These are phyloP conservation scores for Fusarium pseudoanthophilum DNA, from an alignment of 2,329 filamentous ascomycete species.

Conservation along the genomic window DNA sequence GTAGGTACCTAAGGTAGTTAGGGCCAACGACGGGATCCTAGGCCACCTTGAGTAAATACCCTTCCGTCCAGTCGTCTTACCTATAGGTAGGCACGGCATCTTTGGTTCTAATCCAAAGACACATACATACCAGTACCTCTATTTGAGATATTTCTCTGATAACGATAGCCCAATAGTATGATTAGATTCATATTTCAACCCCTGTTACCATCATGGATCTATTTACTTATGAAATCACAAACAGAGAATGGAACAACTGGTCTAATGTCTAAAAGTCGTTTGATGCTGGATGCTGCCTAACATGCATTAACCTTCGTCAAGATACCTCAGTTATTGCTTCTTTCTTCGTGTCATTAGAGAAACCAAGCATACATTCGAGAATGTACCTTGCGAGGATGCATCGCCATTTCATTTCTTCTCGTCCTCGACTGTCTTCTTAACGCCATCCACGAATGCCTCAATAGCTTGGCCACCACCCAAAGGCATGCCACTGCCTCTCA, in stretches of 20 bases:
- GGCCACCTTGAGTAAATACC: not conserved
- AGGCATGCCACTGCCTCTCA: constrained; percentile 81
- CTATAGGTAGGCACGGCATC: not conserved
- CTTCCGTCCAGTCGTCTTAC: not conserved
- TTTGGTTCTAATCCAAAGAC: not conserved
- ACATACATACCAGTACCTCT: not conserved
- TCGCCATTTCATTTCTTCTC: constrained; percentile 46
- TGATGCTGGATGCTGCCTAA: constrained; percentile 14
- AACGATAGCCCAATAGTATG: not conserved
- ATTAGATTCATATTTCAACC: not conserved
- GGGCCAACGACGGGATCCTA: constrained; percentile 3
- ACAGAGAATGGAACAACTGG: not conserved
- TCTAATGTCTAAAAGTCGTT: not conserved
- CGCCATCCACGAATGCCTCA: constrained; percentile 89
- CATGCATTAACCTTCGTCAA: constrained; percentile 18
- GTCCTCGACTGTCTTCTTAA: constrained; percentile 81
- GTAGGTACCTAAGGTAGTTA: no score
- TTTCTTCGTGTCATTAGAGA: not conserved
- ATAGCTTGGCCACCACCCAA: constrained; percentile 89
- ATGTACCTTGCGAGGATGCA: not conserved
- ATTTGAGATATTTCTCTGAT: not conserved
- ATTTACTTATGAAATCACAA: not conserved
- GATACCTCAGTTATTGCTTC: constrained; percentile 1
- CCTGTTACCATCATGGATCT: not conserved
- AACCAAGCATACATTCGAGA: constrained; percentile 6